phyloP scores from a whole-genome alignment of 2,329 filamentous ascomycete genomes.

The Arthrobotrys pseudoclavata region DNA sequence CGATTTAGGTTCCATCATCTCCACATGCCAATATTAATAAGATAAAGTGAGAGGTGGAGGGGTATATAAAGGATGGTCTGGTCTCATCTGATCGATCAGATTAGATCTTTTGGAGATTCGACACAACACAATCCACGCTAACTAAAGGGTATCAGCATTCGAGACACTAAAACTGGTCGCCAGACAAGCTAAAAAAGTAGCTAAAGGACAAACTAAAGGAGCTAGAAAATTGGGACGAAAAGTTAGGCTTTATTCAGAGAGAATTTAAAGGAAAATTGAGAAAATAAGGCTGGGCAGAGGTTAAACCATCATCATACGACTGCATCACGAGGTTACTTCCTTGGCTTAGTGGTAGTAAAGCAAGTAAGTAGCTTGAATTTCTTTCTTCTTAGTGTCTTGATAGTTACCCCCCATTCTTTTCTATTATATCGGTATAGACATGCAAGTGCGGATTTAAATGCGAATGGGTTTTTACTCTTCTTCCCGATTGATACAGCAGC shows the following conservation, averaged over 20 bases:
- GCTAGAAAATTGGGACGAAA: conserved; percentile 27
- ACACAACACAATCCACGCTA: conserved; percentile 20
- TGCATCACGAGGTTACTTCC: conserved; percentile 30
- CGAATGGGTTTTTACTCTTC: too few species aligned
- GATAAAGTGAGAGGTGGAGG: neutral
- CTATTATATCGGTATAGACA: too few species aligned
- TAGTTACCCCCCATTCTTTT: too few species aligned
- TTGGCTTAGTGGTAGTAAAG: neutral
- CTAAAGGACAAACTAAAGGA: conserved; percentile 1
- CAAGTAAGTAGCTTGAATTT: too few species aligned
- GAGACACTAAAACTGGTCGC: too few species aligned
- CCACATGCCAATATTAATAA: neutral
- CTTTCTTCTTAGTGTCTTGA: neutral
- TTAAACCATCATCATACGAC: conserved; percentile 31
- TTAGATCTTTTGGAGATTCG: conserved; percentile 35
- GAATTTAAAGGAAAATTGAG: neutral
- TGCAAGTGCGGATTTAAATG: too few species aligned
- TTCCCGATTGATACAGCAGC: too few species aligned
- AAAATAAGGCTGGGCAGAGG: neutral
- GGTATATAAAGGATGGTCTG: conserved; percentile 39
- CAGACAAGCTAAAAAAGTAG: conserved; percentile 1
- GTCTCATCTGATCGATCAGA: conserved; percentile 46
- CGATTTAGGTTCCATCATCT: neutral
- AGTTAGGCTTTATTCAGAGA: neutral
- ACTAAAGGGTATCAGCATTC: too few species aligned